phyloP scores from a whole-genome alignment of 129 eudicot genomes.

The Dittrichia graveolens region DNA sequence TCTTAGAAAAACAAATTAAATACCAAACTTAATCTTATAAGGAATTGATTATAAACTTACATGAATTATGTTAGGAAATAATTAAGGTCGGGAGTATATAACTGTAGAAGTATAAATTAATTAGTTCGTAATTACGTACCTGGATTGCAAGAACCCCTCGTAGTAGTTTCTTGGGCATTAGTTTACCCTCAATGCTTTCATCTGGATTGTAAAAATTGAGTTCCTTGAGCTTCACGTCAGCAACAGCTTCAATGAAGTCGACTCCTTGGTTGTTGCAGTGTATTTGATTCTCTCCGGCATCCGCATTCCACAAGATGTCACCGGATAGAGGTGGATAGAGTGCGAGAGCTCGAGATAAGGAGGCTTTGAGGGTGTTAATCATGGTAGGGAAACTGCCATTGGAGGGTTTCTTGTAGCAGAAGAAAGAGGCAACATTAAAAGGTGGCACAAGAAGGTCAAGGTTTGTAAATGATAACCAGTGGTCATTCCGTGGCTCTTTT shows the following conservation, averaged over 20 bases:
- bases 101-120: too few species aligned
- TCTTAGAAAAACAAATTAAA: too few species aligned
- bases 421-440: slow-evolving; percentile 47
- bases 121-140: slow-evolving; percentile 25
- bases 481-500: slow-evolving; percentile 41
- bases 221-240: slow-evolving; percentile 43
- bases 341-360: slow-evolving; percentile 42
- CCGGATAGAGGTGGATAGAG: slow-evolving; percentile 40
- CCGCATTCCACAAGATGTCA: slow-evolving; percentile 32
- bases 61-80: too few species aligned
- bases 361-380: slow-evolving; percentile 36
- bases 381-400: slow-evolving; percentile 17
- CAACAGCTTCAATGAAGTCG: slow-evolving; percentile 47
- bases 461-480: slow-evolving; percentile 59
- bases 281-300: slow-evolving; percentile 44
- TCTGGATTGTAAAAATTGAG: slow-evolving; percentile 53
- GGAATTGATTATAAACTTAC: too few species aligned
- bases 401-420: slow-evolving; percentile 39
- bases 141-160: slow-evolving; percentile 46
- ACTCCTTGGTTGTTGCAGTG: slow-evolving; percentile 57
- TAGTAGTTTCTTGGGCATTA: slow-evolving; percentile 42
- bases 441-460: slow-evolving; percentile 61
- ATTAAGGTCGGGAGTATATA: too few species aligned
- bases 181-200: slow-evolving; percentile 46
- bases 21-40: too few species aligned